Percentiles rank a stretch among this genome's conserved stretches.
phyloP scores from a whole-genome alignment of 164 flowering plant species.

The Piper betle region DNA sequence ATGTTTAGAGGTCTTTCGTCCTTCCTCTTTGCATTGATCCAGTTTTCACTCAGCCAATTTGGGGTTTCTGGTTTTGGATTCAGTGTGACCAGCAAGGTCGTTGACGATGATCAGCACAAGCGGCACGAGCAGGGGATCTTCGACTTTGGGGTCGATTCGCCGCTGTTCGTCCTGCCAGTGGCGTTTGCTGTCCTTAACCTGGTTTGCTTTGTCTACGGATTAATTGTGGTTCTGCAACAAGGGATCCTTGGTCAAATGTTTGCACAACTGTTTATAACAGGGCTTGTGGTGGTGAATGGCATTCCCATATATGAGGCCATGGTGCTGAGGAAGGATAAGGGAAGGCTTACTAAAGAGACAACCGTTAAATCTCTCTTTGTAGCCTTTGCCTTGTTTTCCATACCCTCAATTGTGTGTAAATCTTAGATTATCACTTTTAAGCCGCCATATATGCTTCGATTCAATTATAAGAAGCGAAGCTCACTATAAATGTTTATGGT shows the following conservation, averaged over 20 bases:
- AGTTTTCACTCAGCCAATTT: conserved; percentile 22
- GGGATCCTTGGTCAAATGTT: conserved; percentile 14
- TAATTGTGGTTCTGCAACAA: conserved; percentile 2
- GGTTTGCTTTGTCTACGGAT: conserved; percentile 18
- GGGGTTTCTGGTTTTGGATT: conserved; percentile 38
- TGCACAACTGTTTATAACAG: conserved; percentile 25
- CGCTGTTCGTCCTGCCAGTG: conserved; percentile 45
- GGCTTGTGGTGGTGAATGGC: conserved; percentile 38
- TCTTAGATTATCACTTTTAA: not conserved
- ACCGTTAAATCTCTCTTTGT: not conserved
- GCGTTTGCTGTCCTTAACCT: conserved; percentile 40
- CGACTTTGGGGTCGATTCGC: conserved; percentile 53
- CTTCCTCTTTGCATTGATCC: conserved; percentile 27
- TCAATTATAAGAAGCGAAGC: too few relatives aligned
- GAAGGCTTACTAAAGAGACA: conserved; percentile 26
- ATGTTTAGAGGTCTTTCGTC: conserved; percentile 43
- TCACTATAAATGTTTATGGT: too few relatives aligned
- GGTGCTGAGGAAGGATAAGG: conserved; percentile 37
- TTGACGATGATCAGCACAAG: conserved; percentile 39
- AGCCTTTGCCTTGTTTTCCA: not conserved
- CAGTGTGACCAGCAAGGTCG: conserved; percentile 45
- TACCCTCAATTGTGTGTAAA: not conserved
- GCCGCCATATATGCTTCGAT: not conserved
- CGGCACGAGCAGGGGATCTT: conserved; percentile 41
- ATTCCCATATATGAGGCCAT: conserved; percentile 62